Evolutionary conservation across 2,329 filamentous ascomycete genomes (phyloP), one percentile per base, ranked within the genome.

Genomic region (Xylaria hypoxylon): DNA sequence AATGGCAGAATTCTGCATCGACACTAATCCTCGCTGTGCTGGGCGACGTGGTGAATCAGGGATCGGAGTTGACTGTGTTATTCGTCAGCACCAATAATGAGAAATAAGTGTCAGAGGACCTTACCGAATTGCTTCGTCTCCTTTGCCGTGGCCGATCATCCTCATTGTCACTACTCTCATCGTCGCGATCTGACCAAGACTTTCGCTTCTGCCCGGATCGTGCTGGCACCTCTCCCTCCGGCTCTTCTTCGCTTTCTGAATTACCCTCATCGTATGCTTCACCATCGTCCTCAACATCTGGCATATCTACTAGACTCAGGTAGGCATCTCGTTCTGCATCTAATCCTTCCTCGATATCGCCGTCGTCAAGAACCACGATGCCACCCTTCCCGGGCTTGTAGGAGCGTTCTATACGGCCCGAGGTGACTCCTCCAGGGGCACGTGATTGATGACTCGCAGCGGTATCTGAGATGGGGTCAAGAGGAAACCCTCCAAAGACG

Each of bases 351-450:
- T 95, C 92, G 57, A 99, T 94, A 77, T 99, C 96, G 1, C 95
- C 96, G 76, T 98, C 96, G 75, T 98, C 96, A 77, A 96, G 97
- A 2, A 97, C 94, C 67, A 99, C 88, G 47, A 99, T 92, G 0
- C 96, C 96, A 19, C 95, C 95, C 75, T 87, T 91, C 33, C 93
- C 92, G 5, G 92, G 89, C 70, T 87, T 90, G 77, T 96, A 97
- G 0, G 85, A 82, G 15, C 88, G 86, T 28, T 87, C 85, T 57
- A 98, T 87, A 63, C 88, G 88, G 1, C 94, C 95, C 50, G 88
- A 88, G 22, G 87, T 85, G 2, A 97, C 88, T 8, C 94, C 94
- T 11, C 80, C 75, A 6, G 87, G 87, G 68, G 85, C 86, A 68
- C 86, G 83, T 47, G 85, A 77, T 73, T 83, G 79, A 67, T 83